Percentiles rank a stretch among this genome's conserved stretches.
Evolutionary conservation across 1,139 yeast genomes (phyloP).

Genomic region (Ogataea hybrid): DNA sequence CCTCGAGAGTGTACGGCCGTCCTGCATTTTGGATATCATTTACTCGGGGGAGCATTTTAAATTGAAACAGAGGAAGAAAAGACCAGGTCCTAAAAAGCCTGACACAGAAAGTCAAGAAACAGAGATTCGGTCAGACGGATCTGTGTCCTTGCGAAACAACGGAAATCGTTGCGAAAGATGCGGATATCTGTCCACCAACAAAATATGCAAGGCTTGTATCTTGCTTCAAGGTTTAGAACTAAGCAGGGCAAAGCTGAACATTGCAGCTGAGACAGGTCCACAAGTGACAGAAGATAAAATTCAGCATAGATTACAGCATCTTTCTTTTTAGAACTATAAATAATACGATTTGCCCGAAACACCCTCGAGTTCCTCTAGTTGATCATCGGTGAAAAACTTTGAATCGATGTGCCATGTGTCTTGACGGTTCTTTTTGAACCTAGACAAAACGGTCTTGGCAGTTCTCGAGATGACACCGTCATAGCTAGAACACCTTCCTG

Average conservation of each 20-base stretch:
- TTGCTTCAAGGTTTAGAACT: slow-evolving; percentile 81
- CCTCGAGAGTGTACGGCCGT: slow-evolving; percentile 85
- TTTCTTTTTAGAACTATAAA: slow-evolving; percentile 61
- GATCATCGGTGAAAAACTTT: slow-evolving; percentile 69
- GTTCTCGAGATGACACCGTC: slow-evolving; percentile 82
- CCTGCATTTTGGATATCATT: slow-evolving; percentile 91
- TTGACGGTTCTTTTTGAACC: slow-evolving; percentile 87
- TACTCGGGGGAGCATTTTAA: slow-evolving; percentile 89
- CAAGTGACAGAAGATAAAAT: slow-evolving; percentile 71
- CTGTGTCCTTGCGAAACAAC: slow-evolving; percentile 48
- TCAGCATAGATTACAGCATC: slow-evolving; percentile 58
- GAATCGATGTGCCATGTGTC: slow-evolving; percentile 97
- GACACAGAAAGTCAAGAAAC: slow-evolving; percentile 39
- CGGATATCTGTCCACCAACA: slow-evolving; percentile 88
- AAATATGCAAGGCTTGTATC: slow-evolving; percentile 90
- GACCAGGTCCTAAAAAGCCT: slow-evolving; percentile 11
- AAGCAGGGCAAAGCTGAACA: slow-evolving; percentile 58
- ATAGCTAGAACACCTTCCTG: slow-evolving; percentile 64
- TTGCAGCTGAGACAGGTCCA: slow-evolving; percentile 43
- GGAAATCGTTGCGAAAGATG: slow-evolving; percentile 84
- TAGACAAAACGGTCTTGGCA: slow-evolving; percentile 78
- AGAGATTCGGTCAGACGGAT: slow-evolving; percentile 60
- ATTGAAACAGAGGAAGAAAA: slow-evolving; percentile 51
- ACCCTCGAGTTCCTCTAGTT: slow-evolving; percentile 90
- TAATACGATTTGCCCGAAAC: slow-evolving; percentile 92